Evolutionary conservation across 2,329 filamentous ascomycete species (phyloP).

Genomic region (Mariannaea elegans): DNA sequence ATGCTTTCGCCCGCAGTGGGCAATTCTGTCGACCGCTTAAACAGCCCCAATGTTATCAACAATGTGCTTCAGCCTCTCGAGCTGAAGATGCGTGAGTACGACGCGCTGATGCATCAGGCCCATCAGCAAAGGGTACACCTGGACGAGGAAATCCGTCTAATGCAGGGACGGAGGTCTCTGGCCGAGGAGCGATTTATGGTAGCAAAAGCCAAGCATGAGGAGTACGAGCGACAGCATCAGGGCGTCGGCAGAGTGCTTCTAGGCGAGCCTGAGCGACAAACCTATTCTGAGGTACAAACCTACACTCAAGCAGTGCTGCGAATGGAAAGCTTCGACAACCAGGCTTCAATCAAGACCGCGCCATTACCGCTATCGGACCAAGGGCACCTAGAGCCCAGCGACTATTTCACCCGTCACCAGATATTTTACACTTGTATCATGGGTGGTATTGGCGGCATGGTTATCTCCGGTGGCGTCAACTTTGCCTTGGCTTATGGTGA

Average conservation of each 20-base stretch:
- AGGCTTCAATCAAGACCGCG: not conserved
- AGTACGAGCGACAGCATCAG: constrained; percentile 51
- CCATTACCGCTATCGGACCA: not conserved
- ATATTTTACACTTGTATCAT: constrained; percentile 59
- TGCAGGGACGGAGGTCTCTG: constrained; percentile 49
- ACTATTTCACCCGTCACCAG: constrained; percentile 53
- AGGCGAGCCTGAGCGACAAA: constrained; percentile 41
- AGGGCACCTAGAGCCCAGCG: constrained; percentile 49
- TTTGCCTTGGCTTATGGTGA: constrained; percentile 61
- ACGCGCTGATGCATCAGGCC: constrained; percentile 48
- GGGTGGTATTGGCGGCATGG: constrained; percentile 56
- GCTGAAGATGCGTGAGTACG: constrained; percentile 52
- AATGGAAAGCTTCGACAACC: constrained; percentile 1
- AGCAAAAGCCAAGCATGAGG: constrained; percentile 52
- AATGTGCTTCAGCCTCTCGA: constrained; percentile 53
- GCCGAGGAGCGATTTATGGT: constrained; percentile 51
- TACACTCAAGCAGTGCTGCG: not conserved
- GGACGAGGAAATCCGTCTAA: constrained; percentile 50
- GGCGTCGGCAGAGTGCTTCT: constrained; percentile 52
- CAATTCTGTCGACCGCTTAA: constrained; percentile 46
- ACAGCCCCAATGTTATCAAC: constrained; percentile 50
- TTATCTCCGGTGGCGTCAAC: constrained; percentile 61
- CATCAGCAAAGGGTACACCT: constrained; percentile 49
- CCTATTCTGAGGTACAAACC: not conserved
- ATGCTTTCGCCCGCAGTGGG: not conserved